Conservation (phyloP, 441 rosid genomes). For the Populus hybrid region DNA sequence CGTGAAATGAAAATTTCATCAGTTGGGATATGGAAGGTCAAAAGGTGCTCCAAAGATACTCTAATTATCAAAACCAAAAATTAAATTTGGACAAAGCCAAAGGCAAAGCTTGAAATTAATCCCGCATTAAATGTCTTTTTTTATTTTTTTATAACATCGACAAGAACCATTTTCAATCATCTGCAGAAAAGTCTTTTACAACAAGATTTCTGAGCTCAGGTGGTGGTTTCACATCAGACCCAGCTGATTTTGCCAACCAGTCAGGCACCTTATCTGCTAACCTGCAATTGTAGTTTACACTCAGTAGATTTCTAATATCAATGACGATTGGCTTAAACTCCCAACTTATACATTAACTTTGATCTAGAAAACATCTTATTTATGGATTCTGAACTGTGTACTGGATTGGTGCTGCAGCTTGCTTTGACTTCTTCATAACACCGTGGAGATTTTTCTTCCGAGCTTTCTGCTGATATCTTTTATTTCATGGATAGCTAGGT, state of each 20-base stretch:
- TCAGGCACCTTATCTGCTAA: not conserved
- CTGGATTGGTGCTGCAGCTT: not conserved
- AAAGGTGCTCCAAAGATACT: not conserved
- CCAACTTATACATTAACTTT: not conserved
- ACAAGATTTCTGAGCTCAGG: not conserved
- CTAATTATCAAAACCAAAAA: not conserved
- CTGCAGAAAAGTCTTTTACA: not conserved
- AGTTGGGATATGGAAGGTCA: not conserved
- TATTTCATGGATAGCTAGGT: not conserved
- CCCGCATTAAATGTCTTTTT: not conserved
- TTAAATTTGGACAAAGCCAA: not conserved
- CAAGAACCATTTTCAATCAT: not conserved
- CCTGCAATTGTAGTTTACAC: not conserved
- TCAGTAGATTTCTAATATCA: not conserved
- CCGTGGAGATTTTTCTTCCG: not conserved
- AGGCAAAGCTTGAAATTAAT: not conserved
- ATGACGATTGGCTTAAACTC: not conserved
- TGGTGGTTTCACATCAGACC: not conserved
- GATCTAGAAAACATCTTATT: not conserved
- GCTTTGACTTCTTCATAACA: not conserved
- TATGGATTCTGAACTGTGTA: not conserved
- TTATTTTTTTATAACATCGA: not conserved
- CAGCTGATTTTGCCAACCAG: not conserved
- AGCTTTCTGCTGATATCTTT: not conserved
- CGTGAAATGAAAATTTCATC: not conserved